Evolutionary conservation across 2,329 filamentous ascomycete genomes (phyloP), one percentile per base, ranked within the genome.

Genomic region (Ophiocordyceps camponoti-saundersi): DNA sequence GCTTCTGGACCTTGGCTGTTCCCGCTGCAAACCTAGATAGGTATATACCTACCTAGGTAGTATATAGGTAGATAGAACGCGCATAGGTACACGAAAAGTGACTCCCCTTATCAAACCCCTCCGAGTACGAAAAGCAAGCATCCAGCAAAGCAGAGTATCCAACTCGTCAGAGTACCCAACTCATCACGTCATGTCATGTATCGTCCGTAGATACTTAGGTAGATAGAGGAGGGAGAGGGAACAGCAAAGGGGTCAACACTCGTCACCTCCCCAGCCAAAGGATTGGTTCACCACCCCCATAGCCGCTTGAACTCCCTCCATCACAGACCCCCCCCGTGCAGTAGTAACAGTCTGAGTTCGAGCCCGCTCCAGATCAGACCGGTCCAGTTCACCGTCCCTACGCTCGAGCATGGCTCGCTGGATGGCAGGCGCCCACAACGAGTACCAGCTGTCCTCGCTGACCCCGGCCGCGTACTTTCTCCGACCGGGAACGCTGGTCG

Each of bases 371-470:
- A 79, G 65, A 53, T 83, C 79, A 13, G 67, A 66, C 51, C 77
- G 74, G 36, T 73, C 72, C 16, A 83, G 64, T 21, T 67, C 64
- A 3, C 70, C 70, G 55, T 78, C 70, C 36, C 70, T 69, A 48
- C 75, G 70, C 46, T 73, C 71, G 47, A 82, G 57, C 1, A 80
- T 75, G 11, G 80, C 74, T 42, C 70, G 68, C 49, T 68, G 65
- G 46, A 87, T 75, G 3, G 77, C 70, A 6, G 71, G 65, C 10
- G 67, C 70, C 79, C 82, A 85, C 48, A 74, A 61, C 48, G 74
- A 71, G 52, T 78, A 77, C 74, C 78, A 82, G 50, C 77, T 70
- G 5, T 72, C 67, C 59, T 78, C 74, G 52, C 64, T 71, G 52
- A 77, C 59, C 47, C 47, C 42, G 13, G 64, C 69, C 45, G 73